Base-by-base conservation (phyloP, 768 basidiomycete genomes). In the Russula foetens region DNA sequence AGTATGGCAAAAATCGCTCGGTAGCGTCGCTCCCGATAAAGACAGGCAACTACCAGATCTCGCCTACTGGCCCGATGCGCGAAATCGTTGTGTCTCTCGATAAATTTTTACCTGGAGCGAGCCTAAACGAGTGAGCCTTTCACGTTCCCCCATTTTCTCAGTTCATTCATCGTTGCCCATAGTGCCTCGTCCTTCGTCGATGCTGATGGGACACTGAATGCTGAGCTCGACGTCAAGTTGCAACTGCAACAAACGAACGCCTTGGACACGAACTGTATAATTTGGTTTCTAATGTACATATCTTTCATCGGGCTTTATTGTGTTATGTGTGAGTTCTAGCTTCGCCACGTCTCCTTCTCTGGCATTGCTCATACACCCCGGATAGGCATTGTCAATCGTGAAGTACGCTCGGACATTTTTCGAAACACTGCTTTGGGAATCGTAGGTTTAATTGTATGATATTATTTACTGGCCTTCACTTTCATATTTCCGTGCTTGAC, bases 171-270 rank as follows among this genome's bases (percentile, higher is more conserved):
- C 23, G n/a, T 26, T n/a, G 4, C 39, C n/a, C 15, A 19, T 48
- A 62, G 61, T 28, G 56, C 39, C 11, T 53, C 51, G 9, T 48
- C 65, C 14, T 67, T 58, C 9, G 56, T 60, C 11, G 63, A 66
- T 17, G 17, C 41, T 3, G 31, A 55, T 17, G 66, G 66, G 9
- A 54, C 65, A n/a, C 39, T 67, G 53, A 56, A 58, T 12, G 66
- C 46, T 24, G 53, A 56, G 44, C 65, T 67, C 29, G 66, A 53
- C 26, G 65, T 63, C 46, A 63, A 66, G 28, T 48, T 67, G 31
- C 57, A n/a, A n/a, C n/a, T n/a, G n/a, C n/a, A 53, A n/a, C 50
- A 63, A 38, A 35, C 51, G 8, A 21, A 51, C 9, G 24, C 43
- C 5, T 11, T 46, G 17, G 56, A 56, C 8, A 0, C 44, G 11